Conservation (phyloP, 2,329 filamentous ascomycete genomes). For the Tolypocladium cylindrosporum region DNA sequence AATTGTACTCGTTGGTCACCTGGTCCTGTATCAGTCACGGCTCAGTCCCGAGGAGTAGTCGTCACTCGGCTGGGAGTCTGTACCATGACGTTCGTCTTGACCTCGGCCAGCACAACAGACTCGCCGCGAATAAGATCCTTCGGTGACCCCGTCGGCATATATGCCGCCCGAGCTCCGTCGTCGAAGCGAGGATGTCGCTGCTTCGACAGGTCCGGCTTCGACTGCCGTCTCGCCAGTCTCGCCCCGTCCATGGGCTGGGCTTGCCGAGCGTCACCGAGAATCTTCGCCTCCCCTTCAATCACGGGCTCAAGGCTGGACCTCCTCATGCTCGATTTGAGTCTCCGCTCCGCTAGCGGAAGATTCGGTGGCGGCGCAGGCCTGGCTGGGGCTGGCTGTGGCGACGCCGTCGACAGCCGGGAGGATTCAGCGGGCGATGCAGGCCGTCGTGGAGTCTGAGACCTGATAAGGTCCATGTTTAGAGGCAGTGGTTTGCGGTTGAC, state of each 20-base stretch:
- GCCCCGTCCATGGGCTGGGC: constrained; percentile 5
- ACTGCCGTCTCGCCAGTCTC: constrained; percentile 1
- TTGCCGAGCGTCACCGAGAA: constrained; percentile 8
- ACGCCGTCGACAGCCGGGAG: not conserved
- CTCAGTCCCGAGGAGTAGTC: not conserved
- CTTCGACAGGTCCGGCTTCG: not conserved
- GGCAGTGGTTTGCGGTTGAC: not conserved
- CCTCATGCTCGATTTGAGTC: constrained; percentile 8
- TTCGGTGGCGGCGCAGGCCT: not conserved
- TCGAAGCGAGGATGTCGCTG: not conserved
- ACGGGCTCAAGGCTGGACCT: constrained; percentile 18
- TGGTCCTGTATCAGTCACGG: constrained; percentile 19
- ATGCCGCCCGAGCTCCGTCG: constrained; percentile 1
- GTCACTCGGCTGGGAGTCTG: not conserved
- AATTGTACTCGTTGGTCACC: constrained; percentile 65
- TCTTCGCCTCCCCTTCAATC: constrained; percentile 14
- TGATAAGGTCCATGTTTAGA: not conserved
- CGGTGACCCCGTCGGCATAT: constrained; percentile 12
- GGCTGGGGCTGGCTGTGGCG: not conserved
- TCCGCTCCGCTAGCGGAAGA: constrained; percentile 7
- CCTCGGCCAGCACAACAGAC: constrained; percentile 47
- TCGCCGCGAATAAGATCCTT: constrained; percentile 40
- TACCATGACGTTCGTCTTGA: constrained; percentile 23
- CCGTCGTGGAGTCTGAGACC: not conserved
- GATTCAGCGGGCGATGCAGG: not conserved